A percentile compares a stretch with the other conserved stretches of the same genome.
phyloP scores from a whole-genome alignment of 2,329 filamentous ascomycete species.

The Periconia sp. region DNA sequence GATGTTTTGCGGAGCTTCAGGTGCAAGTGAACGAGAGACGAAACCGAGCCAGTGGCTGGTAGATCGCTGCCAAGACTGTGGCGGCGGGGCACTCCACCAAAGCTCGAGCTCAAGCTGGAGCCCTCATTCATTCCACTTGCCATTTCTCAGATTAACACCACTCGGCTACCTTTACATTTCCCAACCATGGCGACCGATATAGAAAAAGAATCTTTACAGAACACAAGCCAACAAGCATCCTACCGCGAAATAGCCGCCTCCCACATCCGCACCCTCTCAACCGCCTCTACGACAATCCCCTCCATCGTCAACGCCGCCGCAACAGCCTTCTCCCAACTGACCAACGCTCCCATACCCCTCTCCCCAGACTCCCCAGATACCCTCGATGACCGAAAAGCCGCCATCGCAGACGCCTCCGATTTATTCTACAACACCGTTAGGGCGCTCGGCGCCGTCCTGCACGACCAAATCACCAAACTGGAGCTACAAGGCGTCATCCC shows the following conservation, averaged over 20 bases:
- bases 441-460: slow-evolving; percentile 27
- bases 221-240: too few relatives aligned
- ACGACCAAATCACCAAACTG: slow-evolving; percentile 38
- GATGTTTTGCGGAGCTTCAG: background rate
- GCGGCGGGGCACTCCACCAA: background rate
- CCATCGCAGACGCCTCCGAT: slow-evolving; percentile 61
- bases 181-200: slow-evolving; percentile 9
- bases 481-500: slow-evolving; percentile 41
- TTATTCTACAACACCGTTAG: slow-evolving; percentile 77
- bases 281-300: slow-evolving; percentile 35
- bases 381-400: slow-evolving; percentile 51
- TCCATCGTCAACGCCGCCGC: slow-evolving; percentile 77
- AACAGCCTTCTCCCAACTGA: slow-evolving; percentile 72
- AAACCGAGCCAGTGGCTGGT: background rate
- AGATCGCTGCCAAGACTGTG: slow-evolving; percentile 17
- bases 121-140: too few relatives aligned
- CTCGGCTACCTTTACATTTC: too few relatives aligned
- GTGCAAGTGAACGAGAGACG: background rate
- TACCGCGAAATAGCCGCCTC: slow-evolving; percentile 39
- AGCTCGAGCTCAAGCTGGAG: background rate
- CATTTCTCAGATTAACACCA: too few relatives aligned
- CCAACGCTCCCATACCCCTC: slow-evolving; percentile 58
- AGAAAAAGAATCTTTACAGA: too few relatives aligned
- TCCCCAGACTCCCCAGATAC: slow-evolving; percentile 30
- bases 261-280: slow-evolving; percentile 40